Percentiles rank a stretch among this genome's conserved stretches.
These are phyloP conservation scores for Agaricales sp. DNA, from an alignment of 1,284 basidiomycete genomes.

Conservation along the genomic window DNA sequence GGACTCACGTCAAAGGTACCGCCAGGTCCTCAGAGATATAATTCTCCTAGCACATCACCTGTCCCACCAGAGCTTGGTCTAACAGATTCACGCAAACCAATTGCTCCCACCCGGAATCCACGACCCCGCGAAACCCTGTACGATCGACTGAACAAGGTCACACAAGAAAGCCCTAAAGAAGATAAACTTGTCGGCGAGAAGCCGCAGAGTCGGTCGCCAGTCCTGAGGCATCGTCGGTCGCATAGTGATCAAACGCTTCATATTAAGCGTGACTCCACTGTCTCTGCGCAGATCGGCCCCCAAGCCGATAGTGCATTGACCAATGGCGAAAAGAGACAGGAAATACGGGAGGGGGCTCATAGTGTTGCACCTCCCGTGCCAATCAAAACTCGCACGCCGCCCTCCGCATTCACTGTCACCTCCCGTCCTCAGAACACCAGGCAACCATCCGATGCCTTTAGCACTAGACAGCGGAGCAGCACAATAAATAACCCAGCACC, in stretches of 20 bases:
- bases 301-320: not conserved
- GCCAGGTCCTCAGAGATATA: slow-evolving; percentile 6
- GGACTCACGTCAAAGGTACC: slow-evolving; percentile 10
- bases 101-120: slow-evolving; percentile 3
- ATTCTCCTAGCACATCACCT: slow-evolving; percentile 4
- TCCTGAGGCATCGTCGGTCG: not conserved
- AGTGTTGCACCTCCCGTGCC: not conserved
- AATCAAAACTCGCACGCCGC: not conserved
- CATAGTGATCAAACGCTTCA: not conserved
- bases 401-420: not conserved
- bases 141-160: not conserved
- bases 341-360: not conserved
- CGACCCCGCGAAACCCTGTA: not conserved
- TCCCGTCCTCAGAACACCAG: not conserved
- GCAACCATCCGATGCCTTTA: not conserved
- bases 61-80: not conserved
- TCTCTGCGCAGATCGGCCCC: not conserved
- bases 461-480: not conserved
- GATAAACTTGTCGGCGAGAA: not conserved
- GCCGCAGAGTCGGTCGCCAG: not conserved
- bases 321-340: too few relatives aligned
- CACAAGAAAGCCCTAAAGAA: not conserved
- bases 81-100: slow-evolving; percentile 7
- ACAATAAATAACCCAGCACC: not conserved
- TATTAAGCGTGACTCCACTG: not conserved